These are phyloP conservation scores for Eremothecium coryli DNA, from an alignment of 1,139 yeast genomes.

Conservation along the genomic window DNA sequence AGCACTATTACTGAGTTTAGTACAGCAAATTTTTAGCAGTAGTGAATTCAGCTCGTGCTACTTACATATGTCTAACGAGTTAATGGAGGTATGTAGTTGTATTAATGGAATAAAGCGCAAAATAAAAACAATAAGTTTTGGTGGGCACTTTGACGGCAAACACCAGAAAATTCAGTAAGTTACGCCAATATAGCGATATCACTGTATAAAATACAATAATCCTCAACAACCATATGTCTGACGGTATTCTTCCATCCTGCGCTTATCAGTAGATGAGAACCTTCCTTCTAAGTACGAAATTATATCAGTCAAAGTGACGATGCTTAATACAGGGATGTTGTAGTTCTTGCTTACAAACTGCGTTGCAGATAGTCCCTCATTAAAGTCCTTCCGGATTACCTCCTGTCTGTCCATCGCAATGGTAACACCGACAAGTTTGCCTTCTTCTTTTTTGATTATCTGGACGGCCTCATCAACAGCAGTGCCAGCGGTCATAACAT, in stretches of 20 bases:
- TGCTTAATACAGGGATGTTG: constrained; percentile 73
- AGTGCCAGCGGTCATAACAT: constrained; percentile 97
- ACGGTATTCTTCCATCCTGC: constrained; percentile 53
- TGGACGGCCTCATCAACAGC: constrained; percentile 91
- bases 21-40: no score
- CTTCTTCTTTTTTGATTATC: constrained; percentile 63
- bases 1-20: no score
- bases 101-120: no score
- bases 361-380: constrained; percentile 55
- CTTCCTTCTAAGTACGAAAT: constrained; percentile 50
- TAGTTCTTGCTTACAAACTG: constrained; percentile 65
- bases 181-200: no score
- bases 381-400: constrained; percentile 49
- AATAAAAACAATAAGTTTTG: no score
- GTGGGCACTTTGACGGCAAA: no score
- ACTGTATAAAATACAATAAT: no score
- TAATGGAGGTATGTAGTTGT: no score
- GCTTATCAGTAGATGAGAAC: constrained; percentile 46
- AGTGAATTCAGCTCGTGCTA: no score
- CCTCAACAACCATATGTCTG: constrained; percentile 30
- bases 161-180: no score
- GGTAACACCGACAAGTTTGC: constrained; percentile 71
- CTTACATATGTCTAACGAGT: no score
- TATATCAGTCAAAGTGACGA: constrained; percentile 69
- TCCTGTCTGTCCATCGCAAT: constrained; percentile 96